A percentile compares a stretch with the other conserved stretches of the same genome.
phyloP scores from a whole-genome alignment of 2,329 filamentous ascomycete species.

The Xylariomycetidae sp. region DNA sequence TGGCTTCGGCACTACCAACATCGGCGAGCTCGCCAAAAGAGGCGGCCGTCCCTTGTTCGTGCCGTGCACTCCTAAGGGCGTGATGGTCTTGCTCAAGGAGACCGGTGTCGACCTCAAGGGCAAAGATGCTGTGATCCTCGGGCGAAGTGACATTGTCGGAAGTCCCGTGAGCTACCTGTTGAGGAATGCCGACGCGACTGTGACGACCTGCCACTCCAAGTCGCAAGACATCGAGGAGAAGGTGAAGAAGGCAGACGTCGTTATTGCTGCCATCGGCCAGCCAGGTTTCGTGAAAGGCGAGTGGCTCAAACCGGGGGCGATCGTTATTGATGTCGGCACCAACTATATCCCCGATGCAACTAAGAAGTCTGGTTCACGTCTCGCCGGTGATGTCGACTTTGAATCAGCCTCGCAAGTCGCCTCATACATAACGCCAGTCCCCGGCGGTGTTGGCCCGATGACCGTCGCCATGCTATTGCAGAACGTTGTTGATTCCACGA shows the following conservation, averaged over 20 bases:
- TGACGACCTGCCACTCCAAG: conserved; percentile 92
- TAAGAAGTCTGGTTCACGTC: conserved; percentile 85
- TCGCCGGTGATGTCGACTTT: conserved; percentile 94
- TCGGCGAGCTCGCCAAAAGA: conserved; percentile 93
- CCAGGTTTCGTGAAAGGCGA: conserved; percentile 86
- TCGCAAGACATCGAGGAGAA: conserved; percentile 67
- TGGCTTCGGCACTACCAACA: conserved; percentile 89
- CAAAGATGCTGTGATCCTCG: conserved; percentile 91
- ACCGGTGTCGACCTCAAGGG: conserved; percentile 76
- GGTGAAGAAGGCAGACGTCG: conserved; percentile 78
- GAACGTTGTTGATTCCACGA: conserved; percentile 86
- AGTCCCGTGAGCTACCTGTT: conserved; percentile 94
- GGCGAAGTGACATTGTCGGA: conserved; percentile 94
- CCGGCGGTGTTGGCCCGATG: conserved; percentile 96
- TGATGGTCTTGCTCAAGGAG: conserved; percentile 86
- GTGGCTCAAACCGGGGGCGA: conserved; percentile 89
- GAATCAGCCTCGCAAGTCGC: conserved; percentile 79
- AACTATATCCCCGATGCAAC: conserved; percentile 87
- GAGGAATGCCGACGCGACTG: conserved; percentile 92
- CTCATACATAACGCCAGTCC: conserved; percentile 90
- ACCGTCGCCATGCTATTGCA: conserved; percentile 97
- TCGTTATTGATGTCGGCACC: conserved; percentile 96
- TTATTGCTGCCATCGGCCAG: conserved; percentile 87
- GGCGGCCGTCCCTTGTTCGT: conserved; percentile 84
- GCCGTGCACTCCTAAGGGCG: conserved; percentile 93